A percentile compares a stretch with the other conserved stretches of the same genome.
Evolutionary conservation across 1,284 basidiomycete species (phyloP).

Genomic region (Heterobasidion irregulare): DNA sequence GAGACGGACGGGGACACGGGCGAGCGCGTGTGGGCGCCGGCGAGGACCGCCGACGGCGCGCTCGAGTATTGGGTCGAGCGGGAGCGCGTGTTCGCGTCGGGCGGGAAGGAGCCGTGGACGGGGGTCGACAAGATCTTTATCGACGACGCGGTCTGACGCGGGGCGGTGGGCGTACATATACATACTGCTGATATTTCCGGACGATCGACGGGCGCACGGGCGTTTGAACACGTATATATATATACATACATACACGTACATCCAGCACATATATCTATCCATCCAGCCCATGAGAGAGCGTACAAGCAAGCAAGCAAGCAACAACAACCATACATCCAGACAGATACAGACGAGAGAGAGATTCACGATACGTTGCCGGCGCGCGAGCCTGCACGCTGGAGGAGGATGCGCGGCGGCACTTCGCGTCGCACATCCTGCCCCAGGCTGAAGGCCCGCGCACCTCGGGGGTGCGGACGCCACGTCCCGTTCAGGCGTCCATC

Average conservation of each 20-base stretch:
- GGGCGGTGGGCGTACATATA: neutral
- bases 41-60: conserved; percentile 33
- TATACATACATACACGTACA: neutral
- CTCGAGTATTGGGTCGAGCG: conserved; percentile 84
- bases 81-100: conserved; percentile 52
- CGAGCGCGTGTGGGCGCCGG: conserved; percentile 80
- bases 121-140: conserved; percentile 80
- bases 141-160: conserved; percentile 37
- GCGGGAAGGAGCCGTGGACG: conserved; percentile 41
- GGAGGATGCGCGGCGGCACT: conserved; percentile 1
- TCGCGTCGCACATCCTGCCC: neutral
- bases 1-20: conserved; percentile 79
- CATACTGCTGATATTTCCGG: neutral
- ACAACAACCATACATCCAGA: no score
- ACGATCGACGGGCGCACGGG: neutral
- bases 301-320: no score
- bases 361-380: no score
- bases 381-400: neutral
- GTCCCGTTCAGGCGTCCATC: neutral
- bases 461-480: no score
- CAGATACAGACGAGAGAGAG: no score
- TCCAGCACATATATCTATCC: neutral
- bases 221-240: neutral
- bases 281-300: neutral
- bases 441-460: neutral